phyloP scores from a whole-genome alignment of 352 stramenopile genomes.

The Phytophthora europaea region DNA sequence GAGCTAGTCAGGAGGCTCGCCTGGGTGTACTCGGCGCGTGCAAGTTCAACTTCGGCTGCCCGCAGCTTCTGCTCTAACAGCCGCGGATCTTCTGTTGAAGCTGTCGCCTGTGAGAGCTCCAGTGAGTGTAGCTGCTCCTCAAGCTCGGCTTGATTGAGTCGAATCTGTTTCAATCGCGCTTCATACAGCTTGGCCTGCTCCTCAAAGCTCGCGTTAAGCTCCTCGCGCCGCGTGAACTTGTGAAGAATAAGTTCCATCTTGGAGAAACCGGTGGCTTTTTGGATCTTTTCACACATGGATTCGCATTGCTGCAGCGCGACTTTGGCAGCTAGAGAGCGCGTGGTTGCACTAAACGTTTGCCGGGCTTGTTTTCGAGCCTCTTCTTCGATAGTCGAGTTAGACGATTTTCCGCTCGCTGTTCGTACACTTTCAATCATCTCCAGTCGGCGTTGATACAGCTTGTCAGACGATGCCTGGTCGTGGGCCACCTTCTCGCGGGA shows the following conservation, averaged over 20 bases:
- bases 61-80: slow-evolving; percentile 79
- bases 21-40: slow-evolving; percentile 72
- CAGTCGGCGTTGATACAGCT: slow-evolving; percentile 72
- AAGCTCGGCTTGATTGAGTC: slow-evolving; percentile 72
- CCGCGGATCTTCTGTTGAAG: slow-evolving; percentile 66
- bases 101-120: slow-evolving; percentile 67
- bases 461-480: slow-evolving; percentile 73
- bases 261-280: slow-evolving; percentile 81
- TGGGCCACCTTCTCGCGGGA: slow-evolving; percentile 71
- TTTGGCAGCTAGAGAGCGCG: slow-evolving; percentile 72
- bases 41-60: slow-evolving; percentile 75
- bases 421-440: slow-evolving; percentile 83
- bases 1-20: slow-evolving; percentile 72
- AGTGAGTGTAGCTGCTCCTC: slow-evolving; percentile 76
- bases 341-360: slow-evolving; percentile 48
- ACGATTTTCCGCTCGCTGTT: slow-evolving; percentile 27
- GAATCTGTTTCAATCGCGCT: slow-evolving; percentile 83
- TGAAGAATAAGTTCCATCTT: slow-evolving; percentile 85
- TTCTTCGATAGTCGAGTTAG: slow-evolving; percentile 29
- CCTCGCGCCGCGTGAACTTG: slow-evolving; percentile 82
- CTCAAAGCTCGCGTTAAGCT: slow-evolving; percentile 85
- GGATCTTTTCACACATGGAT: slow-evolving; percentile 86
- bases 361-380: slow-evolving; percentile 31
- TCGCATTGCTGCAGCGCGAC: slow-evolving; percentile 85
- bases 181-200: slow-evolving; percentile 88